phyloP scores from a whole-genome alignment of 148 eudicot species.

The Diospyros kaki region DNA sequence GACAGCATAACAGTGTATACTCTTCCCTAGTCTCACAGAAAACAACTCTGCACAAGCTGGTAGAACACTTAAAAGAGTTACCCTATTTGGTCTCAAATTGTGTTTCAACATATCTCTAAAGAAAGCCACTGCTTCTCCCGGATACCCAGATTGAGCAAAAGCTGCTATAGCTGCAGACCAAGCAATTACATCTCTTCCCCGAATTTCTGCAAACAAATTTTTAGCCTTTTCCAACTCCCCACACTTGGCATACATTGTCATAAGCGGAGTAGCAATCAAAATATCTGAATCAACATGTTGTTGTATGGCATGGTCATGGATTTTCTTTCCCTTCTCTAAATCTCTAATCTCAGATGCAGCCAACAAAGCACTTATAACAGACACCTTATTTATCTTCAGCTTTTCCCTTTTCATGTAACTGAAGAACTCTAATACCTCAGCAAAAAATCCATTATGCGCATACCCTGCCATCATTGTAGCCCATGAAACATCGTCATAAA shows the following conservation, averaged over 20 bases:
- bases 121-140: constrained; percentile 40
- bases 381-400: constrained; percentile 48
- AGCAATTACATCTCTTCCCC: constrained; percentile 58
- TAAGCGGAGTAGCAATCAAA: constrained; percentile 56
- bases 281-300: constrained; percentile 42
- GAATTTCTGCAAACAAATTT: constrained; percentile 39
- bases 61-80: constrained; percentile 57
- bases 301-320: constrained; percentile 43
- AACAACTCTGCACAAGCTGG: constrained; percentile 59
- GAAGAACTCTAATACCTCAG: constrained; percentile 47
- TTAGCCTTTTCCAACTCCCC: constrained; percentile 49
- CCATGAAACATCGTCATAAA: constrained; percentile 60
- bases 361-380: constrained; percentile 49
- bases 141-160: constrained; percentile 51
- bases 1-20: constrained; percentile 61
- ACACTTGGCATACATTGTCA: constrained; percentile 72
- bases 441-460: constrained; percentile 41
- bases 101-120: constrained; percentile 54
- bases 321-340: constrained; percentile 48
- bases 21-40: constrained; percentile 45
- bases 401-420: constrained; percentile 40
- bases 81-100: constrained; percentile 45
- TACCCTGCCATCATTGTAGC: constrained; percentile 76
- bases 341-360: constrained; percentile 65
- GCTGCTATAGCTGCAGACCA: constrained; percentile 73